phyloP scores from a whole-genome alignment of 2,329 filamentous ascomycete species.

The Volutella citrinella region DNA sequence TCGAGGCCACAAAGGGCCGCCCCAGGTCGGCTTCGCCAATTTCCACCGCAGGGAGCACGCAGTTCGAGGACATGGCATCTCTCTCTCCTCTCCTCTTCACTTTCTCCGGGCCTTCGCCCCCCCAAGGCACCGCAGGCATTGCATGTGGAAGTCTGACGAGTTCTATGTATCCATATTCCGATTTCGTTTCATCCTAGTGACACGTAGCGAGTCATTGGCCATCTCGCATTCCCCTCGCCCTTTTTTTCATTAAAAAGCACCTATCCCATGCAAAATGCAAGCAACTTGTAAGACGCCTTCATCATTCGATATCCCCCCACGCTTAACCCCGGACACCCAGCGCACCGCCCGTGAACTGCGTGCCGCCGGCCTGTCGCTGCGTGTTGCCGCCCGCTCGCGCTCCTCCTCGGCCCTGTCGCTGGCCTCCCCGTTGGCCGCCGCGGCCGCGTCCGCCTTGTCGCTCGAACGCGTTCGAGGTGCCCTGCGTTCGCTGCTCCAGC shows the following conservation, averaged over 20 bases:
- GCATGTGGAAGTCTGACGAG: too few species aligned
- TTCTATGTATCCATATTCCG: constrained; percentile 31
- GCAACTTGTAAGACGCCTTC: constrained; percentile 31
- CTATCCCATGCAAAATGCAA: constrained; percentile 34
- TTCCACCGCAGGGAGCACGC: too few species aligned
- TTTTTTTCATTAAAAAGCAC: constrained; percentile 33
- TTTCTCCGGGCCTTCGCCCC: too few species aligned
- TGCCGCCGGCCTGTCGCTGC: constrained; percentile 68
- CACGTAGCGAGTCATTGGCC: constrained; percentile 31
- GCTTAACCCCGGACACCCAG: constrained; percentile 63
- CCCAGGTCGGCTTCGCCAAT: too few species aligned
- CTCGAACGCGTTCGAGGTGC: constrained; percentile 93
- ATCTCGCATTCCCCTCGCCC: too few species aligned
- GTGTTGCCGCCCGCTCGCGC: constrained; percentile 54
- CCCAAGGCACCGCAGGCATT: too few species aligned
- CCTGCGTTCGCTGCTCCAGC: constrained; percentile 93
- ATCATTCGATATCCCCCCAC: constrained; percentile 22
- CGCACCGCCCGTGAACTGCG: constrained; percentile 79
- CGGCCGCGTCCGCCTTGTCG: constrained; percentile 78
- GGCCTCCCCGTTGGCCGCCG: constrained; percentile 62
- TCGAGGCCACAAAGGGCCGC: too few species aligned
- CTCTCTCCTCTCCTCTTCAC: too few species aligned
- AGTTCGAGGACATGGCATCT: too few species aligned
- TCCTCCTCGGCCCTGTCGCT: constrained; percentile 60
- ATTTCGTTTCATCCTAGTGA: constrained; percentile 30